Base-by-base conservation (phyloP, 768 basidiomycete genomes). In the Lanmaoa pseudosensibilis region DNA sequence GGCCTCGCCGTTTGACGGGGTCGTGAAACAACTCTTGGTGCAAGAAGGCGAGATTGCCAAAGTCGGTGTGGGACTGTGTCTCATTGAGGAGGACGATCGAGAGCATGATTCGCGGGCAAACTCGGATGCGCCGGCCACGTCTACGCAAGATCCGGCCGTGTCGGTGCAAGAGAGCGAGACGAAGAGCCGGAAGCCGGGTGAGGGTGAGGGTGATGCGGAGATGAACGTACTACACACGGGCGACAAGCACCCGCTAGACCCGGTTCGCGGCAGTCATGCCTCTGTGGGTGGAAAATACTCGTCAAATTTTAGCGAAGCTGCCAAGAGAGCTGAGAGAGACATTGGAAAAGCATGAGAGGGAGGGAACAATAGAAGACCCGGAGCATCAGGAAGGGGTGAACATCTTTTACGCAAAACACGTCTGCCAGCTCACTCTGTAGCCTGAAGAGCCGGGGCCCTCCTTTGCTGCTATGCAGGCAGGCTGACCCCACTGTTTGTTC, bases 11-110 rank as follows among this genome's bases (percentile, higher is more conserved):
- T 93, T 81, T 64, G 87, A 92, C 40, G 92, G 92, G 6, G 75
- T 85, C 33, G 75, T 94, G 46, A 84, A 80, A 58, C 80, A 88
- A 59, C 71, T 94, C 7, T 76, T 91, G 2, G 90, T 92, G 18
- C 74, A 85, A 60, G 90, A 92, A 67, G 92, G 92, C 19, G 83
- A 91, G 66, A 79, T 94, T 18, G 90, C 90, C 19, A 91, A 91
- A 66, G 92, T 94, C 18, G 92, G 93, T 32, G 74, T 80, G 19
- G 84, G 84, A 11, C 76, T 94, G 3, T 94, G 92, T 69, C 62
- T 85, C 12, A 92, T 94, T 50, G 90, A 93, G 62, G 87, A 86
- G 4, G 53, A 61, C 10, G 60, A 61, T 25, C 40, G 8, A 2
- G 44, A 11, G 36, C 48, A 43, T 18, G 54, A 41, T 16, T 16